Conservation (phyloP, 2,329 filamentous ascomycete species). For the Calonectria montana region DNA sequence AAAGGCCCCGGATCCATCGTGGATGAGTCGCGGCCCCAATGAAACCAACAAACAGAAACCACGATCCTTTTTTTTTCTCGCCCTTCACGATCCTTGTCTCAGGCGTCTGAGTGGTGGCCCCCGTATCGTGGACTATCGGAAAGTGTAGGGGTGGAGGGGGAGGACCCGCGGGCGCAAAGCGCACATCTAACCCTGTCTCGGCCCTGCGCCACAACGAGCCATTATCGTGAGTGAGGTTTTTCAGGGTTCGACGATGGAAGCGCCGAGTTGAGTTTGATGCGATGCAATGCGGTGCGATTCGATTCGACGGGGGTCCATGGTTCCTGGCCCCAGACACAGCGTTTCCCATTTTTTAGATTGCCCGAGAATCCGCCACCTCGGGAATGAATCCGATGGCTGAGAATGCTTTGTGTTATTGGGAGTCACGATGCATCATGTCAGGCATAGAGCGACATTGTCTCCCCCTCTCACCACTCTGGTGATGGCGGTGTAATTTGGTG, state of each 20-base stretch:
- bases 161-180: conserved; percentile 4
- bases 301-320: not conserved
- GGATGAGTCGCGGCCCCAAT: conserved; percentile 4
- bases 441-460: not conserved
- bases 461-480: not conserved
- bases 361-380: conserved; percentile 1
- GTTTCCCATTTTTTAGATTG: not conserved
- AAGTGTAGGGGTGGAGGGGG: conserved; percentile 1
- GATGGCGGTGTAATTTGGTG: not conserved
- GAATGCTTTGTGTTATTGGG: not conserved
- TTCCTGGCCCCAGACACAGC: not conserved
- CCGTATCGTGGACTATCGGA: conserved; percentile 12
- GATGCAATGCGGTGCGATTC: conserved; percentile 1
- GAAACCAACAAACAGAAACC: not conserved
- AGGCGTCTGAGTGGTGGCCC: not conserved
- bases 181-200: conserved; percentile 4
- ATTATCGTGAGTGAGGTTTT: conserved; percentile 18
- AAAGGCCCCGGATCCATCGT: conserved; percentile 2
- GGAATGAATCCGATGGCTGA: not conserved
- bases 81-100: conserved; percentile 18
- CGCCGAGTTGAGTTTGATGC: conserved; percentile 12
- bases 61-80: not conserved
- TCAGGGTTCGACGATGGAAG: conserved; percentile 16
- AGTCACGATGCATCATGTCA: not conserved
- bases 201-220: conserved; percentile 16